Evolutionary conservation across 2,329 filamentous ascomycete genomes (phyloP), one percentile per base, ranked within the genome.

Genomic region (Biscogniauxia marginata): DNA sequence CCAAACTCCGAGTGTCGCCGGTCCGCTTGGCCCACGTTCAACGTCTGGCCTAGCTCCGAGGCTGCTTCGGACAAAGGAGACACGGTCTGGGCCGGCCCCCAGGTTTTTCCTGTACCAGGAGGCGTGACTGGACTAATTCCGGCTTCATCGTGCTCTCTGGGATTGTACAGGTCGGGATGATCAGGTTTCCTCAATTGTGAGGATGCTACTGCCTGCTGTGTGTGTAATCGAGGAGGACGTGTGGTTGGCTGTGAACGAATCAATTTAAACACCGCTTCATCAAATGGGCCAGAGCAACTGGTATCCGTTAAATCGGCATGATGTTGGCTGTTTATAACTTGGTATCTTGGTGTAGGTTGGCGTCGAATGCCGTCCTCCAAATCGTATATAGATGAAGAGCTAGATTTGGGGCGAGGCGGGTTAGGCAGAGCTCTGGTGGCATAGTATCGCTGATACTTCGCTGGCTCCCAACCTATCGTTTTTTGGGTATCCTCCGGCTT

Each of bases 111-210:
- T 7, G 61, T 55, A 11, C 52, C 55, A 6, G 63, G 53, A 3
- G 60, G 58, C 11, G 59, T 54, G 9, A 69, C 22, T 8, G 67
- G 67, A 49, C 67, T 69, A 19, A 69, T 39, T 4, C 30, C 59
- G 2, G 58, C 43, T 8, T 57, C 54, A 16, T 62, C 60, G 1
- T 61, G 58, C 3, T 53, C 52, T 21, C 52, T 50, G 44, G 52
- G 58, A 21, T 60, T 53, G 16, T 58, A 58, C 9, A 67, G 24
- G 20, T 62, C 52, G 34, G 50, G 62, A 16, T 49, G 57, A n/a
- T 59, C 54, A 7, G 65, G 63, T 45, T 58, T 55, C 43, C 54
- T 57, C 3, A 65, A 60, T 44, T 62, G 64, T 20, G 66, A 63
- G 2, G 65, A 59, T 25, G 53, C 56, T 44, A 66, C 60, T 5